These are phyloP conservation scores for Hymenoscyphus infarciens DNA, from an alignment of 2,329 filamentous ascomycete species.

Conservation along the genomic window DNA sequence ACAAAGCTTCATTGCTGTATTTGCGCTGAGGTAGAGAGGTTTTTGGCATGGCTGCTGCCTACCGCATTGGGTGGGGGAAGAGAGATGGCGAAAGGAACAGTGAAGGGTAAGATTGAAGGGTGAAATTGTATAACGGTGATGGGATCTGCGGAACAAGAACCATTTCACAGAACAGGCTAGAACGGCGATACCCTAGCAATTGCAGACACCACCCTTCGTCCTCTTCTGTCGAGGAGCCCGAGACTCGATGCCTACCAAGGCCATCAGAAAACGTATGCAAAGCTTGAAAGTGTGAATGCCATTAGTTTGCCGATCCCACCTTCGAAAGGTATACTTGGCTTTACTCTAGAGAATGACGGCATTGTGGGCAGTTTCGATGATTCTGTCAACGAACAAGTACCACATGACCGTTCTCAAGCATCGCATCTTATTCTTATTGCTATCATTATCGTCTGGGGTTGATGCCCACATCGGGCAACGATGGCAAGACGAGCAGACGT, in stretches of 20 bases:
- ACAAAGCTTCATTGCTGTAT: not conserved
- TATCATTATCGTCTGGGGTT: slow-evolving; percentile 5
- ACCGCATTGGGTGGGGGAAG: not conserved
- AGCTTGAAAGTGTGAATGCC: not conserved
- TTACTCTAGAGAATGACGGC: not conserved
- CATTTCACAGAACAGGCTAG: not conserved
- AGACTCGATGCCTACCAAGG: not conserved
- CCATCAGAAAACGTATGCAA: not conserved
- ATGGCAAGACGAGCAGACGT: not conserved
- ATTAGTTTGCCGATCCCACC: not conserved
- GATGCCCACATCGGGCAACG: not conserved
- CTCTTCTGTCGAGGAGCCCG: not conserved
- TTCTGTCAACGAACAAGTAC: not conserved
- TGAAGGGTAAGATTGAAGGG: not conserved
- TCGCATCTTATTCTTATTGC: slow-evolving; percentile 4
- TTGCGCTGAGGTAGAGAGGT: not conserved
- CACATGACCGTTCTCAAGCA: not conserved
- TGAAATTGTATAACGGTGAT: not conserved
- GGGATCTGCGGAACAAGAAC: not conserved
- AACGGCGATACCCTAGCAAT: not conserved
- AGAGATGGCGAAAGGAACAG: not conserved
- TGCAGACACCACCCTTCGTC: not conserved
- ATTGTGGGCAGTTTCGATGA: not conserved
- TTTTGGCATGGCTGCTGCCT: not conserved
- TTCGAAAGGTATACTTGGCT: not conserved